A percentile compares a stretch with the other conserved stretches of the same genome.
phyloP scores from a whole-genome alignment of 2,329 filamentous ascomycete species.

The Cordyceps militaris region DNA sequence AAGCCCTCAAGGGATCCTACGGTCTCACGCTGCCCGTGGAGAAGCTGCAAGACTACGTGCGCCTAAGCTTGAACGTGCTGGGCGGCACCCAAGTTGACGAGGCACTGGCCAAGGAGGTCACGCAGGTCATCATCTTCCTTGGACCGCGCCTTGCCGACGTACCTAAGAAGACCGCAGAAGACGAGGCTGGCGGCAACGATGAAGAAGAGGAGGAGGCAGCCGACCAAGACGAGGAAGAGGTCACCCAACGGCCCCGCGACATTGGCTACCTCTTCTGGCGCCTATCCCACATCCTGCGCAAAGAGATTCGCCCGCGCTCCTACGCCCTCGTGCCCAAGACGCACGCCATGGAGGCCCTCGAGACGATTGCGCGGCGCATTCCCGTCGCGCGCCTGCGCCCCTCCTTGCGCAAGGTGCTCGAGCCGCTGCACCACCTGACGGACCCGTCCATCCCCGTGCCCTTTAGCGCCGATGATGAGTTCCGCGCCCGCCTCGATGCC shows the following conservation, averaged over 20 bases:
- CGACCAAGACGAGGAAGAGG: constrained; percentile 32
- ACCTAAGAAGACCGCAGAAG: constrained; percentile 10
- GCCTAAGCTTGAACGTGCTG: constrained; percentile 45
- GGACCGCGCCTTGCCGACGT: constrained; percentile 46
- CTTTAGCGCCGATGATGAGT: constrained; percentile 62
- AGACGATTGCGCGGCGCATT: constrained; percentile 59
- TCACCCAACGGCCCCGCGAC: constrained; percentile 21
- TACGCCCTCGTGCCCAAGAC: constrained; percentile 65
- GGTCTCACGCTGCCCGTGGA: constrained; percentile 61
- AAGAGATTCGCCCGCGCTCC: constrained; percentile 59
- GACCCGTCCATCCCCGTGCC: constrained; percentile 69
- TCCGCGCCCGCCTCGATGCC: constrained; percentile 61
- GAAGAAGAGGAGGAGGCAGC: constrained; percentile 30
- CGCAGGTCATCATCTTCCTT: constrained; percentile 78
- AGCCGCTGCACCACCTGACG: constrained; percentile 71
- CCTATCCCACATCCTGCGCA: constrained; percentile 70
- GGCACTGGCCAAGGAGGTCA: constrained; percentile 67
- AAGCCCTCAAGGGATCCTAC: constrained; percentile 61
- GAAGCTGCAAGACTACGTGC: constrained; percentile 55
- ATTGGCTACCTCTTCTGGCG: constrained; percentile 73
- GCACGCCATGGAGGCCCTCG: constrained; percentile 66
- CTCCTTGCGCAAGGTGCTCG: constrained; percentile 54
- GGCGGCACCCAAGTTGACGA: constrained; percentile 60
- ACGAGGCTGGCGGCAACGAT: constrained; percentile 31
- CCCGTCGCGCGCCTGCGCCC: constrained; percentile 49